Percentiles rank a stretch among this genome's conserved stretches.
Conservation (phyloP, 129 eudicot genomes). For the Flaveria brownii region DNA sequence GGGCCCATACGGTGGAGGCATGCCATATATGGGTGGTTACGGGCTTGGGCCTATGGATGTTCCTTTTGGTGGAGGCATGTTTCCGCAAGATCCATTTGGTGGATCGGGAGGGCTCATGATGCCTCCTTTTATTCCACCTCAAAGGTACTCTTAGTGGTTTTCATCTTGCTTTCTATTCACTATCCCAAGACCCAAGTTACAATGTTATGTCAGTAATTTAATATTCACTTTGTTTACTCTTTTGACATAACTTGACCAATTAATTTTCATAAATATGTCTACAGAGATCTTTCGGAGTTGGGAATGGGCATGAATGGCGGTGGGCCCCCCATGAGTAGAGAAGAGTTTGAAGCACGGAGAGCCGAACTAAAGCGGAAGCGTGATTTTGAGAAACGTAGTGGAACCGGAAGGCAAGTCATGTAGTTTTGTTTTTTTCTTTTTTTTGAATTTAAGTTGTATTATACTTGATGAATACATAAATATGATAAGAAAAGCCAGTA, state of each 20-base stretch:
- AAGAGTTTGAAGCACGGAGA: constrained; percentile 92
- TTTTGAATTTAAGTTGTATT: background rate
- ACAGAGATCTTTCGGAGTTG: constrained; percentile 80
- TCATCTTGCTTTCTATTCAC: background rate
- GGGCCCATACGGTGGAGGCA: constrained; percentile 61
- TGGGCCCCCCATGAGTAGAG: constrained; percentile 83
- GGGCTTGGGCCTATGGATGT: constrained; percentile 74
- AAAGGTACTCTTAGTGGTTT: constrained; percentile 48
- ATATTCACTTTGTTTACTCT: background rate
- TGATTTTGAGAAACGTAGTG: constrained; percentile 67
- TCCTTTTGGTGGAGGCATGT: constrained; percentile 65
- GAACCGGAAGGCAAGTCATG: constrained; percentile 45
- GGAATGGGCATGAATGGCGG: constrained; percentile 84
- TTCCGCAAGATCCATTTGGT: constrained; percentile 87
- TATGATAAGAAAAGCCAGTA: background rate
- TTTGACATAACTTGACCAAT: background rate
- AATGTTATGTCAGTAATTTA: background rate
- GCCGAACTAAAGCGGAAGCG: constrained; percentile 75
- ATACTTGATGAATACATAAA: background rate
- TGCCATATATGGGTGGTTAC: constrained; percentile 72
- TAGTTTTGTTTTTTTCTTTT: background rate
- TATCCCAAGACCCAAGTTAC: background rate
- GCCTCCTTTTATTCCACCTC: constrained; percentile 79
- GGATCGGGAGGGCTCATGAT: constrained; percentile 62
- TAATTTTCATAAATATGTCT: constrained; percentile 3